Evolutionary conservation across 179 eudicot genomes (phyloP), one percentile per base, ranked within the genome.

Genomic region (Vitellaria paradoxa): DNA sequence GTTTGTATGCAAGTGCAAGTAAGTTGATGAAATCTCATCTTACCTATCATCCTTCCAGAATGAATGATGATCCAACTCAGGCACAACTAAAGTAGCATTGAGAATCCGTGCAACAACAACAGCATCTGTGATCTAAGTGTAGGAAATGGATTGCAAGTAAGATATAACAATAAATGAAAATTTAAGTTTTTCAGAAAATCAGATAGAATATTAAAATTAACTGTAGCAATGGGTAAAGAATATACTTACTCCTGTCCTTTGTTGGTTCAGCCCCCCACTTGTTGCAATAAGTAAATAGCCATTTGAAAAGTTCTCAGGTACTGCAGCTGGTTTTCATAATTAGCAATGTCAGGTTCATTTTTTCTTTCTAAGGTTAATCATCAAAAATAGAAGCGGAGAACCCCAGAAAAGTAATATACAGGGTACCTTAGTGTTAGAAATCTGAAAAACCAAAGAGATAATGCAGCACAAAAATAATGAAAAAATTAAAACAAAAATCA

Each of bases 1-100:
- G 18, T 45, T 74, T 74, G 47, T 49, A 26, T 46, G 56, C 60
- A 46, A 50, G 56, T 20, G 49, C 20, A 68, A 66, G 18, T 12
- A 30, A 30, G 37, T 30, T 14, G 17, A 1, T 30, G 37, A 53
- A 70, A 77, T 23, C 72, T 68, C 76, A 79, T 74, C 85, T 56
- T 50, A 93, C 99, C 99, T 96, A n/a, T 90, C 94, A 79, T 96
- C 99, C 86, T 91, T 91, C 99, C 99, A 96, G 74, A 75, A 96
- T 56, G 99, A 96, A 85, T 91, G 74, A 82, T 96, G 99, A 85
- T 96, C 99, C 87, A 96, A 81, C 61, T 89, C 90, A 24, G 98
- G 99, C 77, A 96, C 86, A 71, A 96, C 98, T 76, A 96, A 81
- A 74, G 97, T 96, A 68, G 99, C 99, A 86, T 96, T 96, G 62